Percentiles rank a stretch among this genome's conserved stretches.
These are phyloP conservation scores for Saitozyma sp. DNA, from an alignment of 768 basidiomycete species.

Conservation along the genomic window DNA sequence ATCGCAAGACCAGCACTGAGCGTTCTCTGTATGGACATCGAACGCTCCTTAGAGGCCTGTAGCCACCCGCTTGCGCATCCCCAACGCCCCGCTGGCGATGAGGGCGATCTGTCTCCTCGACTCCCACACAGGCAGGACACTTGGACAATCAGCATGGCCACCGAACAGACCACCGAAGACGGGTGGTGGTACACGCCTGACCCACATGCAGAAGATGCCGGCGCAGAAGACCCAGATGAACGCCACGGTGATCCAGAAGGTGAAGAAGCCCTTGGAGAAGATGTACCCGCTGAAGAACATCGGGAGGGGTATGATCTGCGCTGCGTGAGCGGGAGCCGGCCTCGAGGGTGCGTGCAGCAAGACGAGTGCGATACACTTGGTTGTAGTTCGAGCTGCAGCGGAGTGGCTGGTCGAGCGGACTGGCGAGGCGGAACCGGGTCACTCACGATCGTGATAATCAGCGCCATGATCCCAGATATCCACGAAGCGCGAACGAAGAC, in stretches of 20 bases:
- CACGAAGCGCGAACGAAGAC: conserved; percentile 23
- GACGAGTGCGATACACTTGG: too few relatives aligned
- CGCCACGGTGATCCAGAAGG: conserved; percentile 18
- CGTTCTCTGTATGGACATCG: too few relatives aligned
- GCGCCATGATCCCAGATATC: conserved; percentile 16
- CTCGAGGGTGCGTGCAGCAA: too few relatives aligned
- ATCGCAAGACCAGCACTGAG: too few relatives aligned
- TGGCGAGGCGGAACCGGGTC: too few relatives aligned
- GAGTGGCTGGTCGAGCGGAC: too few relatives aligned
- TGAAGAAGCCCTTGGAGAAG: conserved; percentile 26
- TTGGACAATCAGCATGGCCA: background rate
- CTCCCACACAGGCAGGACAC: conserved; percentile 23
- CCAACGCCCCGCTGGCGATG: background rate
- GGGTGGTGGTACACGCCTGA: background rate
- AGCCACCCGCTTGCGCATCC: too few relatives aligned
- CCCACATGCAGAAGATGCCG: conserved; percentile 31
- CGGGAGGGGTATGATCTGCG: conserved; percentile 27
- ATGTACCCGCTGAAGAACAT: conserved; percentile 27
- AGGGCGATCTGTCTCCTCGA: conserved; percentile 11
- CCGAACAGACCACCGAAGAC: background rate
- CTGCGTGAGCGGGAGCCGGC: too few relatives aligned
- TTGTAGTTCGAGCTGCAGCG: too few relatives aligned
- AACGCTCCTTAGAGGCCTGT: too few relatives aligned
- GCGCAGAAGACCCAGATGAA: conserved; percentile 26
- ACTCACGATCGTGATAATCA: conserved; percentile 19